Evolutionary conservation across 768 basidiomycete species (phyloP), one percentile per base, ranked within the genome.

Genomic region (Collybia nuda): DNA sequence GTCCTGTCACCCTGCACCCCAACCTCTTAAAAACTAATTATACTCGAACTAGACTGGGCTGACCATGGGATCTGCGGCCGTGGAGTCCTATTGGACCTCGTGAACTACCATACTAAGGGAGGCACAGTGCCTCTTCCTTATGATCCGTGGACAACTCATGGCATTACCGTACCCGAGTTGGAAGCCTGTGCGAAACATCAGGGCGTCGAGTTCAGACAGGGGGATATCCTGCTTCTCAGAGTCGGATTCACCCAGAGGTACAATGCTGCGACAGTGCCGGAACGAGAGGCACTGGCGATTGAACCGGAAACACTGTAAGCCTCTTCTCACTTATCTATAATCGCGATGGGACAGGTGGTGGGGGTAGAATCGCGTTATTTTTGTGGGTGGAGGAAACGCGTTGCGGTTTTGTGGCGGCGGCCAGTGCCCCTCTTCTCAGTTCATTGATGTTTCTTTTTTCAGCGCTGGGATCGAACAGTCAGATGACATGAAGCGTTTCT

Each of bases 391-490:
- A 50, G 24, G 24, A 29, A 22, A 17, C 12, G 6, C 9, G 37
- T 28, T 15, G 22, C 23, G 28, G 37, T 19, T 9, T 19, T 45
- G 28, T 5, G n/a, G 22, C 41, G 29, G 18, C 39, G n/a, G 21
- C 21, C 21, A 40, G 19, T 48, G 17, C 26, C n/a, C 6, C 28
- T 35, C 26, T 11, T 9, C 37, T 40, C 15, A n/a, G 6, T 11
- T n/a, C 17, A 22, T 29, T 47, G 28, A 15, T 35, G 50, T 32
- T 32, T 32, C 32, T 32, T 9, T 40, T 40, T 51, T 9, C 53
- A 86, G 85, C 55, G 82, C 85, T 36, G 85, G 85, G 2, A 80
- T 88, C 41, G 83, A 86, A 51, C 84, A 85, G 61, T 74, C 77
- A 19, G 81, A 85, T 15, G 83, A 82, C 37, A 85, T 85, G 85